Evolutionary conservation across 2,329 filamentous ascomycete genomes (phyloP).

Genomic region (Penicillium sp.): DNA sequence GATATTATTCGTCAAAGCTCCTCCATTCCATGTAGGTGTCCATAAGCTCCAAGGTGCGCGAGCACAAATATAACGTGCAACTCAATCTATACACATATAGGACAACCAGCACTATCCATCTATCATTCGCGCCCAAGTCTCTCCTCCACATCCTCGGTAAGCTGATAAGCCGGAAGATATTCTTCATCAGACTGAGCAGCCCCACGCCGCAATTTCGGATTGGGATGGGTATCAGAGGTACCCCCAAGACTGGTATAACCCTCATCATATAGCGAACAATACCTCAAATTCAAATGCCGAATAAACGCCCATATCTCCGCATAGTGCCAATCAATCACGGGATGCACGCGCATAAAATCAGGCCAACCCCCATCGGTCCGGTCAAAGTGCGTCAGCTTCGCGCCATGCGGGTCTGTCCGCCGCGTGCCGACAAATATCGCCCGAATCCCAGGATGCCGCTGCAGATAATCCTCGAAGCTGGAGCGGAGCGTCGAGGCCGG

Average conservation of each 20-base stretch:
- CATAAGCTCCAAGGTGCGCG: background rate
- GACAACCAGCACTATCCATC: background rate
- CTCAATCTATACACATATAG: constrained; percentile 14
- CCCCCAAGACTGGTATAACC: constrained; percentile 94
- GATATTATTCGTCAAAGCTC: constrained; percentile 7
- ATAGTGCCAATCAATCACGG: constrained; percentile 97
- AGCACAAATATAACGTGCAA: constrained; percentile 6
- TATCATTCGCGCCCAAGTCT: constrained; percentile 67
- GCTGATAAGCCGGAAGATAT: constrained; percentile 25
- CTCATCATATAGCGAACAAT: constrained; percentile 81
- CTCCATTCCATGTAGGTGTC: background rate
- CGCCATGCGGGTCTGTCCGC: constrained; percentile 88
- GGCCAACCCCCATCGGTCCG: constrained; percentile 89
- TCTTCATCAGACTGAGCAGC: constrained; percentile 23
- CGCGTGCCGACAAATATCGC: constrained; percentile 87
- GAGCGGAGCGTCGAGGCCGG: constrained; percentile 63
- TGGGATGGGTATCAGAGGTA: constrained; percentile 82
- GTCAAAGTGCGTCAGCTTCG: constrained; percentile 75
- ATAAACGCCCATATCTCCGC: constrained; percentile 89
- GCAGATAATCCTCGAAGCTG: constrained; percentile 74
- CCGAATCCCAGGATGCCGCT: constrained; percentile 54
- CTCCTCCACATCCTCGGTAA: constrained; percentile 68
- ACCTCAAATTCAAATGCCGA: constrained; percentile 70
- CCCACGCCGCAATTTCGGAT: constrained; percentile 64
- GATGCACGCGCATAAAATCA: constrained; percentile 86